These are phyloP conservation scores for Boechera divaricarpa DNA, from an alignment of 345 rosid species.

Conservation along the genomic window DNA sequence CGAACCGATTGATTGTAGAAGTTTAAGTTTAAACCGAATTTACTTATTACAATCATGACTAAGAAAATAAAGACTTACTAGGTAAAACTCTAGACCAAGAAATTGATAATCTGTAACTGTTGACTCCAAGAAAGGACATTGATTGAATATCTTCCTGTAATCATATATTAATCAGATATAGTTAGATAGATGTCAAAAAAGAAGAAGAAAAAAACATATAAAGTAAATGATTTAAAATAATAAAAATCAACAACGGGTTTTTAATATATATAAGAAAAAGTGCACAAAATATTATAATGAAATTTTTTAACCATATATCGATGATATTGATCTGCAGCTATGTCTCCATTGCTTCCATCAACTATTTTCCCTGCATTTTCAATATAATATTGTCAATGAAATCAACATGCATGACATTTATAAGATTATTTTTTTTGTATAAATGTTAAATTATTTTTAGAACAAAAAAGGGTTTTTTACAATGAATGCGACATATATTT, in stretches of 20 bases:
- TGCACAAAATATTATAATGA: neutral
- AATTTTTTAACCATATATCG: conserved; percentile 27
- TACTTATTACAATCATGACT: neutral
- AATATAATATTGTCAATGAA: neutral
- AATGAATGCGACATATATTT: no score
- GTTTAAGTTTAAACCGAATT: neutral
- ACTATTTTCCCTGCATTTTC: conserved; percentile 37
- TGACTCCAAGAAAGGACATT: conserved; percentile 64
- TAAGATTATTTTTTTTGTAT: neutral
- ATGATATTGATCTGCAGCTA: conserved; percentile 41
- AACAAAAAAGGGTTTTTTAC: no score
- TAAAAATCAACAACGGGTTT: neutral
- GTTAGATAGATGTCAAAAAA: neutral
- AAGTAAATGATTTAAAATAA: neutral
- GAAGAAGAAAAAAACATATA: neutral
- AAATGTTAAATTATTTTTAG: no score
- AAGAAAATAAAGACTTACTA: conserved; percentile 50
- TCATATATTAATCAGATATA: neutral
- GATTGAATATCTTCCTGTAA: conserved; percentile 67
- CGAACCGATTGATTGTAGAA: neutral
- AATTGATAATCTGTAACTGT: conserved; percentile 76
- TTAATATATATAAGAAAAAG: neutral
- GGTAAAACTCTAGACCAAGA: conserved; percentile 89
- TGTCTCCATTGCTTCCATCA: conserved; percentile 39
- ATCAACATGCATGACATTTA: neutral